phyloP scores from a whole-genome alignment of 2,329 filamentous ascomycete genomes.

The Stemphylium vesicarium region DNA sequence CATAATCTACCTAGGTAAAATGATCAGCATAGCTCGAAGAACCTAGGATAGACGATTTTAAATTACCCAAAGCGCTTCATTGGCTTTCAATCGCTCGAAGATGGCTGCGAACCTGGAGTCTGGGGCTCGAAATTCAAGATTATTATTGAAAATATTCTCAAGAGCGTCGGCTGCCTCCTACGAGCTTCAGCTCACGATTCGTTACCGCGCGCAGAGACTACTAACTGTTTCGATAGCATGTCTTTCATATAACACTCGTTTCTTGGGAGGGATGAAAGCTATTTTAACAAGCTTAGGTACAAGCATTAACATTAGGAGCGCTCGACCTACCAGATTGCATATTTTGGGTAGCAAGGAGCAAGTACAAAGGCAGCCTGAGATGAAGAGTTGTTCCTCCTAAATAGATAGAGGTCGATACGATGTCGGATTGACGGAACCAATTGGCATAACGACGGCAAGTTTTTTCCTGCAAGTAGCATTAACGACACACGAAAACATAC shows the following conservation, averaged over 20 bases:
- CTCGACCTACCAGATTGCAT: background rate
- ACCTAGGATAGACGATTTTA: background rate
- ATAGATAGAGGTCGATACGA: background rate
- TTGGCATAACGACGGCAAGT: background rate
- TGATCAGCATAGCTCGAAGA: background rate
- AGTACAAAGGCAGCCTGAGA: background rate
- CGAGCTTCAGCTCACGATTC: background rate
- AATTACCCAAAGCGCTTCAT: slow-evolving; percentile 5
- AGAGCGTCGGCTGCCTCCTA: slow-evolving; percentile 10
- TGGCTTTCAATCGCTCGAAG: background rate
- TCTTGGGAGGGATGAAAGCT: background rate
- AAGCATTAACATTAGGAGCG: background rate
- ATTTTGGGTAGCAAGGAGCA: background rate
- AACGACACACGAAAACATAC: too few relatives aligned
- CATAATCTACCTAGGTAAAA: background rate
- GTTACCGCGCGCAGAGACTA: background rate
- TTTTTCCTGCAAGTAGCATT: background rate
- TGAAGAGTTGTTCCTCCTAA: background rate
- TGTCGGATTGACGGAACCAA: background rate
- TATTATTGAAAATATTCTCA: slow-evolving; percentile 13
- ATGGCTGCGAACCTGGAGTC: slow-evolving; percentile 3
- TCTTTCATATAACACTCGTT: slow-evolving; percentile 1
- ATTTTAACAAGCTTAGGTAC: background rate
- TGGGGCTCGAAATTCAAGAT: slow-evolving; percentile 8
- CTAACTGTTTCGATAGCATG: background rate